Conservation (phyloP, 2,329 filamentous ascomycete species). For the Diaporthe sp. region DNA sequence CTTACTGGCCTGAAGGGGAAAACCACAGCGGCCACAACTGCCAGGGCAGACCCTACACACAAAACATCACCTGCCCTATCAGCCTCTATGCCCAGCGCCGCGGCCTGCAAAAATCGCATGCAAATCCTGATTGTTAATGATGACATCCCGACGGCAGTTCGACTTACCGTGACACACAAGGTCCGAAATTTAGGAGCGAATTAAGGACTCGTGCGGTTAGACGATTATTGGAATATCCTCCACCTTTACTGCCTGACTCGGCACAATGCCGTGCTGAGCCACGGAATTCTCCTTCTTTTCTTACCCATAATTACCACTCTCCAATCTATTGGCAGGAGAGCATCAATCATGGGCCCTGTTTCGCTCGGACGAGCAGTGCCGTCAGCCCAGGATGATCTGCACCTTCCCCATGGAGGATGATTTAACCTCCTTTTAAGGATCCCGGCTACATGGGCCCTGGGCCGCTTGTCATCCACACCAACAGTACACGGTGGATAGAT, state of each 20-base stretch:
- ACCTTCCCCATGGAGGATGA: background rate
- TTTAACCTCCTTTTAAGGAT: conserved; percentile 14
- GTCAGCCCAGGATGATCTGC: background rate
- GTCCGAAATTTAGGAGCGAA: background rate
- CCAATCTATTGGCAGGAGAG: background rate
- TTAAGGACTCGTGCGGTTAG: background rate
- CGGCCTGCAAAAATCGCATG: background rate
- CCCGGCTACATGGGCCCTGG: background rate
- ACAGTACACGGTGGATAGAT: background rate
- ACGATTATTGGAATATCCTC: background rate
- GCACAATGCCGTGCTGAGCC: background rate
- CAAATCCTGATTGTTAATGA: background rate
- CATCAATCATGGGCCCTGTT: background rate
- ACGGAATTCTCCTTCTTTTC: background rate
- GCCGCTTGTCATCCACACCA: background rate
- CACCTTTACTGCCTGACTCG: conserved; percentile 2
- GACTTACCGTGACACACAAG: background rate
- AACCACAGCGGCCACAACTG: background rate
- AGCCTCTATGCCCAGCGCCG: background rate
- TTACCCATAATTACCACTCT: background rate
- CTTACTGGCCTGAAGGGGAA: background rate
- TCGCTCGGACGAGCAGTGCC: background rate
- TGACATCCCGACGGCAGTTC: background rate
- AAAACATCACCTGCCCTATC: background rate
- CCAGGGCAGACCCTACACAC: background rate